Evolutionary conservation across 495 filamentous ascomycete species (phyloP).

Genomic region (Ramalina peruviana): DNA sequence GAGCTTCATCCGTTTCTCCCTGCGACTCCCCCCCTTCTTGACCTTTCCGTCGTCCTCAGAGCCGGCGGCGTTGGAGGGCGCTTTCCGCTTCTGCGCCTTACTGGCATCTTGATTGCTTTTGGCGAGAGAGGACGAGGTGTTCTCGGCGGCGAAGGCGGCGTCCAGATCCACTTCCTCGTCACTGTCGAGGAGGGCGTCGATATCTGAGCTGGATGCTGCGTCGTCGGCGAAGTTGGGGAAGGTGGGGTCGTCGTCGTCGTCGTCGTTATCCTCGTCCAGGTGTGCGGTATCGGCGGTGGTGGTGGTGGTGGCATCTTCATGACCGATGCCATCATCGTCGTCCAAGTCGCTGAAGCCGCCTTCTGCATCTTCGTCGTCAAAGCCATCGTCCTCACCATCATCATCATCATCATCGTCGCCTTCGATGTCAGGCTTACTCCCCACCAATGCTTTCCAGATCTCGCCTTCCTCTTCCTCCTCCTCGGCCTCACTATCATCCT

Average conservation of each 20-base stretch:
- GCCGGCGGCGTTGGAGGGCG: constrained; percentile 5
- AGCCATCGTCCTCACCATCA: constrained; percentile 37
- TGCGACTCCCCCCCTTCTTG: constrained; percentile 37
- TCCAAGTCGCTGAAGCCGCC: constrained; percentile 19
- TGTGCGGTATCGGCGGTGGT: constrained; percentile 31
- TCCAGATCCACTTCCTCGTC: constrained; percentile 43
- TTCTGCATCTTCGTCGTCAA: constrained; percentile 29
- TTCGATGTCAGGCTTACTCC: constrained; percentile 58
- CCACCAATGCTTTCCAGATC: constrained; percentile 88
- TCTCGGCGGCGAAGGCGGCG: constrained; percentile 22
- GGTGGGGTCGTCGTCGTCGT: constrained; percentile 10
- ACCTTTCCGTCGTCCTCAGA: constrained; percentile 1
- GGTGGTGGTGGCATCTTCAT: constrained; percentile 26
- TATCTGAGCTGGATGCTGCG: constrained; percentile 18
- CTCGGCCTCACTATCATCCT: constrained; percentile 36
- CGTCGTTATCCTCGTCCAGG: constrained; percentile 27
- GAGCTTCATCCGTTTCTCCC: constrained; percentile 63
- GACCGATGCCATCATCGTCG: constrained; percentile 26
- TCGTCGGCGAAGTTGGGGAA: constrained; percentile 33
- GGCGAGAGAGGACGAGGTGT: constrained; percentile 5
- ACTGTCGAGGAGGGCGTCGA: constrained; percentile 36
- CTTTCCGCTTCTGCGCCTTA: constrained; percentile 18
- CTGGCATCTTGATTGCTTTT: not conserved
- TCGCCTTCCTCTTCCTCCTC: constrained; percentile 47
- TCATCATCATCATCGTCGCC: constrained; percentile 50